These are phyloP conservation scores for Diaporthe sp. DNA, from an alignment of 2,329 filamentous ascomycete genomes.

Conservation along the genomic window DNA sequence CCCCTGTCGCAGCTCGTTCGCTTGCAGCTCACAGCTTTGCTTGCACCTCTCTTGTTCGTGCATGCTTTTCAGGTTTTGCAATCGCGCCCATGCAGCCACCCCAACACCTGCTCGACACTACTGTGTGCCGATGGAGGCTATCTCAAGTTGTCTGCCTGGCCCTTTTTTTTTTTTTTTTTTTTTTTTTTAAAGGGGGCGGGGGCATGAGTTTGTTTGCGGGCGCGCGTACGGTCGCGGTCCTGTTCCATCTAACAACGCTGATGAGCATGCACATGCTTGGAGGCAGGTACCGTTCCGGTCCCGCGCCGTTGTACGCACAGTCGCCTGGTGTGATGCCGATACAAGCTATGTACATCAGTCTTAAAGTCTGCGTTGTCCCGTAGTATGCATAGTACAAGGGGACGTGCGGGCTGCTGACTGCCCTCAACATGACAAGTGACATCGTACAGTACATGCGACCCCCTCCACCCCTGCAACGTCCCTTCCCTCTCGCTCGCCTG, in stretches of 20 bases:
- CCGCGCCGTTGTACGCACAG: neutral
- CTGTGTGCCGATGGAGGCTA: neutral
- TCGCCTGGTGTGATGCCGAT: neutral
- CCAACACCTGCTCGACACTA: neutral
- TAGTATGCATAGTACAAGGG: no score
- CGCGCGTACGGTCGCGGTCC: neutral
- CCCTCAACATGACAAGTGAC: constrained; percentile 25
- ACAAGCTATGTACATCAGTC: neutral
- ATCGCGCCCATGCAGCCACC: constrained; percentile 6
- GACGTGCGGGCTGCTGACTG: constrained; percentile 14
- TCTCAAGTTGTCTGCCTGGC: neutral
- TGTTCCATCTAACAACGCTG: neutral
- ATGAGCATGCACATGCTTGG: neutral
- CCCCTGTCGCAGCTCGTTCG: constrained; percentile 20
- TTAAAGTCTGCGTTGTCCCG: neutral
- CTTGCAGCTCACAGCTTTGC: constrained; percentile 6
- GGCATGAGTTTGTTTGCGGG: neutral
- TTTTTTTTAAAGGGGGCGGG: no score
- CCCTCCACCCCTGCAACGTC: constrained; percentile 23
- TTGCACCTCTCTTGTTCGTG: constrained; percentile 10
- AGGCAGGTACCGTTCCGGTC: constrained; percentile 16
- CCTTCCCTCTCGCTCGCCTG: constrained; percentile 23
- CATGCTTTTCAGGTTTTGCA: constrained; percentile 21
- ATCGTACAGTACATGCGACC: neutral
- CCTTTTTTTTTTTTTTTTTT: no score